Conservation (phyloP, 371 early-diverging fungal species). For the Lichtheimia corymbifera region DNA sequence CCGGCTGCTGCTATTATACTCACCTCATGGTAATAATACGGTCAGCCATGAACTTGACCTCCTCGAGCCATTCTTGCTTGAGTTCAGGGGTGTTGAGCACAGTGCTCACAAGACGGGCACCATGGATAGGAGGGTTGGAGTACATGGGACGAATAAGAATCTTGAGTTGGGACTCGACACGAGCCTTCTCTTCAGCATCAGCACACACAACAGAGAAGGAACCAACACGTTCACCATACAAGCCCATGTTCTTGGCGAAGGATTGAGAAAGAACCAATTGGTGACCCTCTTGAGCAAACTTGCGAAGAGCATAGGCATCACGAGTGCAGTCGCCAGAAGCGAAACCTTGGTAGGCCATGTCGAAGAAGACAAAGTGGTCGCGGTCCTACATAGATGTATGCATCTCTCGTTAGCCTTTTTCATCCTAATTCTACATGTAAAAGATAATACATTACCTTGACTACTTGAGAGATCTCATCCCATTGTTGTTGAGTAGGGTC, state of each 20-base stretch:
- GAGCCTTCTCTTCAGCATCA: conserved; percentile 78
- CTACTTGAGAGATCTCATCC: conserved; percentile 81
- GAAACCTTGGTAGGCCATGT: conserved; percentile 99
- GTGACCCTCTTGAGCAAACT: conserved; percentile 85
- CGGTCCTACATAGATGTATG: conserved; percentile 5
- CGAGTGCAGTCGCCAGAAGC: conserved; percentile 90
- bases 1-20: not conserved
- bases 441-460: conserved; percentile 52
- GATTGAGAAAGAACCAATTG: conserved; percentile 89
- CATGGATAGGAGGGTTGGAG: conserved; percentile 96
- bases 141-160: conserved; percentile 96
- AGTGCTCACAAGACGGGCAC: conserved; percentile 91
- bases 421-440: conserved; percentile 1
- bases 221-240: conserved; percentile 98
- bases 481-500: conserved; percentile 95
- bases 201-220: conserved; percentile 88
- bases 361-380: conserved; percentile 92
- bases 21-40: conserved; percentile 94
- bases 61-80: conserved; percentile 85
- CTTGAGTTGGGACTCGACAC: conserved; percentile 93
- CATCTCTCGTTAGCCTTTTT: not conserved
- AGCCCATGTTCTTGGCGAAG: conserved; percentile 99
- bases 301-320: conserved; percentile 95
- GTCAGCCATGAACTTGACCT: conserved; percentile 97
- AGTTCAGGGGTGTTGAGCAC: conserved; percentile 82